These are phyloP conservation scores for Talaromyces sp. DNA, from an alignment of 2,329 filamentous ascomycete species.

Conservation along the genomic window DNA sequence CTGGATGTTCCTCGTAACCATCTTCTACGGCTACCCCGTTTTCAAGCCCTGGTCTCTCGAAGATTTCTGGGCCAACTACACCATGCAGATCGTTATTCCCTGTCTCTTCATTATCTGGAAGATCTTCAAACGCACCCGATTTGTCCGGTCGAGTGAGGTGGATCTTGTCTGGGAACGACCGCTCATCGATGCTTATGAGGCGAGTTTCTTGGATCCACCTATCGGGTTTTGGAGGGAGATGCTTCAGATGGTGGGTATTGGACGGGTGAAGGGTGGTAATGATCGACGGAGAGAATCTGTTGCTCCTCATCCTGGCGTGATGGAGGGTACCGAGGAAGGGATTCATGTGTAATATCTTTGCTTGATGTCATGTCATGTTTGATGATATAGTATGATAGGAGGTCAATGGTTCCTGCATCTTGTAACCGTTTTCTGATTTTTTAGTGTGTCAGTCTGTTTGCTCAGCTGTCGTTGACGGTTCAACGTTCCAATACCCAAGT, in stretches of 20 bases:
- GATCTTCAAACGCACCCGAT: slow-evolving; percentile 61
- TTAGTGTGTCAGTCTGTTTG: no score
- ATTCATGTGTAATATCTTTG: background rate
- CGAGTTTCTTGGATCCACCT: slow-evolving; percentile 52
- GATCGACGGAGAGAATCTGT: slow-evolving; percentile 15
- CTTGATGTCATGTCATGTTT: background rate
- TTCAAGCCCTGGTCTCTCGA: slow-evolving; percentile 51
- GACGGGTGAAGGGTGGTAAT: slow-evolving; percentile 20
- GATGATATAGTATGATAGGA: no score
- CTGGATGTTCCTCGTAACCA: slow-evolving; percentile 28
- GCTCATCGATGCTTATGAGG: slow-evolving; percentile 61
- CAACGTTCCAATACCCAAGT: no score
- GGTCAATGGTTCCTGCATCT: no score
- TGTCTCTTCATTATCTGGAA: slow-evolving; percentile 65
- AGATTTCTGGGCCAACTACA: slow-evolving; percentile 57
- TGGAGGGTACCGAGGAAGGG: background rate
- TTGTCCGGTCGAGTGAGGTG: slow-evolving; percentile 57
- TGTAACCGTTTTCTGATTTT: no score
- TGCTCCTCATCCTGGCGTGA: background rate
- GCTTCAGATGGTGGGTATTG: slow-evolving; percentile 46
- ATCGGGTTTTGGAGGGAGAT: slow-evolving; percentile 62
- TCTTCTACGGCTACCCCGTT: slow-evolving; percentile 59
- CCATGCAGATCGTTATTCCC: slow-evolving; percentile 59
- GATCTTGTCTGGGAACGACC: slow-evolving; percentile 66
- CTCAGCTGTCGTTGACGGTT: no score